Conservation (phyloP, 2,329 filamentous ascomycete genomes). For the Didymella pinodella region DNA sequence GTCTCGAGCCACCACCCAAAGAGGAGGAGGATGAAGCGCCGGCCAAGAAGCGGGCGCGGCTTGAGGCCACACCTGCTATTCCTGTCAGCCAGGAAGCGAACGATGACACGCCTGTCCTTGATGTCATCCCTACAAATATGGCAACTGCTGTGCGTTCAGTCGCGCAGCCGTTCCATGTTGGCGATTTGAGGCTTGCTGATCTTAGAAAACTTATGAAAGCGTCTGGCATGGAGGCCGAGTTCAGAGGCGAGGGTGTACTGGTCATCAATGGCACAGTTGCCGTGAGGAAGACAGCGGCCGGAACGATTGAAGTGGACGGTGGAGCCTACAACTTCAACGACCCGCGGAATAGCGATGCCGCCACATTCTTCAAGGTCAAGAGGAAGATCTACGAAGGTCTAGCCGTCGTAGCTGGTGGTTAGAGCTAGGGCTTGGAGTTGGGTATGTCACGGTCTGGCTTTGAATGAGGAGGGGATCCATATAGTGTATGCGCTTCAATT, state of each 20-base stretch:
- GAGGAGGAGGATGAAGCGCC: conserved; percentile 53
- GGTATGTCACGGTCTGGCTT: neutral
- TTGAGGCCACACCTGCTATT: conserved; percentile 50
- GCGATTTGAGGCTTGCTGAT: conserved; percentile 88
- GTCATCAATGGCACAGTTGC: conserved; percentile 88
- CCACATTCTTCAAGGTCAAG: conserved; percentile 86
- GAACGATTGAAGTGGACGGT: conserved; percentile 84
- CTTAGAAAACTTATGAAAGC: conserved; percentile 83
- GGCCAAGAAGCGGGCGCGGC: conserved; percentile 62
- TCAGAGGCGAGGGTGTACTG: conserved; percentile 89
- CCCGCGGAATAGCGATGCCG: conserved; percentile 59
- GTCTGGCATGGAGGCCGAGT: conserved; percentile 84
- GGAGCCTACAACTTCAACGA: conserved; percentile 46
- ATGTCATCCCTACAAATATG: conserved; percentile 67
- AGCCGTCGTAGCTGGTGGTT: conserved; percentile 84
- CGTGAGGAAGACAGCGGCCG: conserved; percentile 86
- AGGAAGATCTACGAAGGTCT: conserved; percentile 92
- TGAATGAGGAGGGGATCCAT: neutral
- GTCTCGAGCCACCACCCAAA: conserved; percentile 49
- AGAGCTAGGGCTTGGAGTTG: neutral
- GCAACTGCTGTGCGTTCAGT: conserved; percentile 77
- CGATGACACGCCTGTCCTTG: conserved; percentile 63
- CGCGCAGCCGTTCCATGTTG: conserved; percentile 90
- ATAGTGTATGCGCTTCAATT: neutral
- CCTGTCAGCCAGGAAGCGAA: conserved; percentile 57